A percentile compares a stretch with the other conserved stretches of the same genome.
Evolutionary conservation across 345 rosid genomes (phyloP).

Genomic region (Luvunga scandens): DNA sequence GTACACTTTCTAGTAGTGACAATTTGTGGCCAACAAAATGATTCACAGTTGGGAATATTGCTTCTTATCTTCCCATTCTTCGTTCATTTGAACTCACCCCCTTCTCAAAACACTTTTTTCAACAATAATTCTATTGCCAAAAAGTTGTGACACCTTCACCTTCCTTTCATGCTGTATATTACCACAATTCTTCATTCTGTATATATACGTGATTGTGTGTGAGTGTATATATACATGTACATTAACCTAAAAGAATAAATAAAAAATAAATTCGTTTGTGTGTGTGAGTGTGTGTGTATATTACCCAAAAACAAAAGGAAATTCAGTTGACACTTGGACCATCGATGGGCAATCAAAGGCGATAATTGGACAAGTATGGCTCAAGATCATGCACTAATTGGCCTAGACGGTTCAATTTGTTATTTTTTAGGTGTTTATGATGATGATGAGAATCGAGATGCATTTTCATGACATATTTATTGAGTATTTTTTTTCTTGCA

Average conservation of each 20-base stretch:
- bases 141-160: constrained; percentile 47
- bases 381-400: not conserved
- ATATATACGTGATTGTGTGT: no score
- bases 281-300: no score
- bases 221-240: no score
- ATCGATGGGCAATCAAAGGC: constrained; percentile 23
- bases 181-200: not conserved
- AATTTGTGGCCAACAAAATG: constrained; percentile 84
- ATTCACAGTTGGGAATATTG: constrained; percentile 49
- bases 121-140: constrained; percentile 40
- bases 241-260: no score
- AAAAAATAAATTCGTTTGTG: no score
- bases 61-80: constrained; percentile 45
- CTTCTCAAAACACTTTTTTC: constrained; percentile 12
- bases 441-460: not conserved
- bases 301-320: not conserved
- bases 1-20: constrained; percentile 38
- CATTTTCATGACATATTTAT: constrained; percentile 49
- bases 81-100: constrained; percentile 27
- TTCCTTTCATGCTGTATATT: constrained; percentile 7
- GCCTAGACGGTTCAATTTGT: constrained; percentile 2
- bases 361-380: constrained; percentile 23
- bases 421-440: constrained; percentile 9
- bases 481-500: constrained; percentile 38
- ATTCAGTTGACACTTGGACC: not conserved